Percentiles rank a stretch among this genome's conserved stretches.
phyloP scores from a whole-genome alignment of 495 filamentous ascomycete genomes.

The Pseudoneurospora amorphoporcata region DNA sequence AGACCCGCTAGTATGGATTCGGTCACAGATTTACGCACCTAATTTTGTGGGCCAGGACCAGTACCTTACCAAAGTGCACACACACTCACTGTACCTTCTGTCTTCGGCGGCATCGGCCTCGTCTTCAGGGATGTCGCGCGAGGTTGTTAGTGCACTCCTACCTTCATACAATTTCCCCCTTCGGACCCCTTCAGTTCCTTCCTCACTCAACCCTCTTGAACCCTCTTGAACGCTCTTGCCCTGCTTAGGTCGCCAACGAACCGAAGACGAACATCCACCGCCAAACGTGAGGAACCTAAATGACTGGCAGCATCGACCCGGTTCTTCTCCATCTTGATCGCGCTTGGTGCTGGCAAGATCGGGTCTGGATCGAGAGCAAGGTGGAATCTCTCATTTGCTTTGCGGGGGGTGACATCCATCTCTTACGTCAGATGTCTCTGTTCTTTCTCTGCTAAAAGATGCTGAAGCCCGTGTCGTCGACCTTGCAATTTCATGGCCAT shows the following conservation, averaged over 20 bases:
- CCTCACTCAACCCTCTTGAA: background rate
- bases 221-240: background rate
- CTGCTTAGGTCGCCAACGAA: background rate
- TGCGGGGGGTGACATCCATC: background rate
- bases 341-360: background rate
- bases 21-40: background rate
- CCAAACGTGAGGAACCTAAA: background rate
- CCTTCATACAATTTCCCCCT: background rate
- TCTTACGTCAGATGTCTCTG: background rate
- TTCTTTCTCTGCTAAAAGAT: background rate
- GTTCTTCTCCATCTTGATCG: background rate
- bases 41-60: background rate
- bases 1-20: background rate
- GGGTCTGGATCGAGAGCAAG: background rate
- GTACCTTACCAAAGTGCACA: background rate
- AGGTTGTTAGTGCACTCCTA: background rate
- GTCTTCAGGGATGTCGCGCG: background rate
- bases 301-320: background rate
- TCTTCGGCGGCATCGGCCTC: background rate
- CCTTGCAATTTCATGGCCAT: background rate
- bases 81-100: background rate
- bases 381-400: background rate
- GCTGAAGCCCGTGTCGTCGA: background rate
- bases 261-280: background rate
- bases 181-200: background rate